These are phyloP conservation scores for Phaeosphaeria sp. DNA, from an alignment of 2,329 filamentous ascomycete genomes.

Conservation along the genomic window DNA sequence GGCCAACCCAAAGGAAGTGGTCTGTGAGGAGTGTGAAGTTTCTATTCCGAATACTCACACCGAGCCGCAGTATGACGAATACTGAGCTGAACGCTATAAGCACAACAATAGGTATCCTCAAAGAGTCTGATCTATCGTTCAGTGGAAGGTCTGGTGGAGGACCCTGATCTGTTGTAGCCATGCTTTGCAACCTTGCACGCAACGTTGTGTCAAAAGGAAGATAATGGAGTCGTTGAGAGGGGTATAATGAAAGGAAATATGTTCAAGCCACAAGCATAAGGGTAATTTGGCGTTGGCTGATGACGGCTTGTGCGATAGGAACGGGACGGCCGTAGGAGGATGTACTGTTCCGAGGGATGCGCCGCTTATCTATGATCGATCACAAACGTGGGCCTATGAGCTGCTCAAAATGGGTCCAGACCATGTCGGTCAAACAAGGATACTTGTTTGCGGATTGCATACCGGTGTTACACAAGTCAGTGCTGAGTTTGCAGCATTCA, in stretches of 20 bases:
- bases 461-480: neutral
- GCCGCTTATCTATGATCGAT: conserved; percentile 1
- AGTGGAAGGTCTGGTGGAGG: conserved; percentile 19
- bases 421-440: neutral
- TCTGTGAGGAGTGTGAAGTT: conserved; percentile 32
- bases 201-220: neutral
- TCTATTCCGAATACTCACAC: conserved; percentile 27
- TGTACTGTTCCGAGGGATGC: neutral
- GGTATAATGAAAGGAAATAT: neutral
- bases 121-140: conserved; percentile 28
- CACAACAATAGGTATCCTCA: conserved; percentile 29
- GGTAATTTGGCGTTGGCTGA: neutral
- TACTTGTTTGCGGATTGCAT: neutral
- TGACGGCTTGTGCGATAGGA: neutral
- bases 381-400: neutral
- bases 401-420: neutral
- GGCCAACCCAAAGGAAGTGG: conserved; percentile 32
- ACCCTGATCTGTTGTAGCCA: neutral
- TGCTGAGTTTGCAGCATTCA: neutral
- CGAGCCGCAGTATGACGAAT: conserved; percentile 27
- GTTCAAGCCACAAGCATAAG: neutral
- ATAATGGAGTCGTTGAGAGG: neutral
- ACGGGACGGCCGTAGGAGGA: neutral
- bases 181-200: neutral
- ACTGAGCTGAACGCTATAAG: conserved; percentile 30